Percentiles rank a stretch among this genome's conserved stretches.
phyloP scores from a whole-genome alignment of 305 asterid species.

The Ilex paraguariensis region DNA sequence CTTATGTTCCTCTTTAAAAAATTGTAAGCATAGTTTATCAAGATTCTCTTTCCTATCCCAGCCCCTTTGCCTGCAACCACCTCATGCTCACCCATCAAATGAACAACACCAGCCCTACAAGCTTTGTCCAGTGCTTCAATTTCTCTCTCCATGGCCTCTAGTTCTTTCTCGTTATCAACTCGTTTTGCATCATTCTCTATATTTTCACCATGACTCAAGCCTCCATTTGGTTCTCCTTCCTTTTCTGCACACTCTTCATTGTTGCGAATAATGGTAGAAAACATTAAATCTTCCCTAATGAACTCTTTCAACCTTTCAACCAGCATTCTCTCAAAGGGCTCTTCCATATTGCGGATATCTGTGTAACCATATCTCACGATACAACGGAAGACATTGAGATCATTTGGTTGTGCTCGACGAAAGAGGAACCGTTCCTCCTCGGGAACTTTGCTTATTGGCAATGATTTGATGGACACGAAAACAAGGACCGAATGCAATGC shows the following conservation, averaged over 20 bases:
- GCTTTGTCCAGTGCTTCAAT: slow-evolving; percentile 38
- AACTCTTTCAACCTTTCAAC: slow-evolving; percentile 33
- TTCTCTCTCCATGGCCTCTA: slow-evolving; percentile 18
- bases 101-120: slow-evolving; percentile 39
- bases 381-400: slow-evolving; percentile 40
- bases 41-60: slow-evolving; percentile 33
- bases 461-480: slow-evolving; percentile 49
- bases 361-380: slow-evolving; percentile 64
- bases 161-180: slow-evolving; percentile 3
- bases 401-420: slow-evolving; percentile 39
- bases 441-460: slow-evolving; percentile 52
- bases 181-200: background rate
- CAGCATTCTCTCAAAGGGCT: slow-evolving; percentile 35
- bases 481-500: slow-evolving; percentile 54
- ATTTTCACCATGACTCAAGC: background rate
- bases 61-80: slow-evolving; percentile 44
- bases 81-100: slow-evolving; percentile 58
- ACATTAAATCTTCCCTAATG: slow-evolving; percentile 19
- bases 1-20: slow-evolving; percentile 56
- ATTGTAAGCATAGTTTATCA: slow-evolving; percentile 49
- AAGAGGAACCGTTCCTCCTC: slow-evolving; percentile 53
- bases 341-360: slow-evolving; percentile 39
- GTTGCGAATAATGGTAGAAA: background rate
- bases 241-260: background rate
- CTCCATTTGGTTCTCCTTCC: background rate